A percentile compares a stretch with the other conserved stretches of the same genome.
These are phyloP conservation scores for Calonectria naviculata DNA, from an alignment of 2,329 filamentous ascomycete genomes.

Conservation along the genomic window DNA sequence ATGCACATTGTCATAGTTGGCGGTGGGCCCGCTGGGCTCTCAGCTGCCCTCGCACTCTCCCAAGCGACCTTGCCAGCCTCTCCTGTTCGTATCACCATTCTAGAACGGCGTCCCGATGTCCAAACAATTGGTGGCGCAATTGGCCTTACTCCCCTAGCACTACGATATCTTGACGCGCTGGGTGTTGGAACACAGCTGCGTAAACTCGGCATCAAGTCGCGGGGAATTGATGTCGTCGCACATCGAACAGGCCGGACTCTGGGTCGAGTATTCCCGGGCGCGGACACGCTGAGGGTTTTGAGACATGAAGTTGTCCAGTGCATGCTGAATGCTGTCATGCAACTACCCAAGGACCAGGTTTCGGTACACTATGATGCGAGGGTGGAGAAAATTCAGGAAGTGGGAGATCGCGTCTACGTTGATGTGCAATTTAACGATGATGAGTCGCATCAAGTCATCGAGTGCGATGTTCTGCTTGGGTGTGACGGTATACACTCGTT, in stretches of 20 bases:
- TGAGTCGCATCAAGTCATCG: slow-evolving; percentile 6
- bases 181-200: slow-evolving; percentile 44
- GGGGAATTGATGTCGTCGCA: slow-evolving; percentile 42
- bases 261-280: slow-evolving; percentile 36
- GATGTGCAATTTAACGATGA: neutral
- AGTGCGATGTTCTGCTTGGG: slow-evolving; percentile 44
- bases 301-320: slow-evolving; percentile 40
- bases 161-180: slow-evolving; percentile 55
- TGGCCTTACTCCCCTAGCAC: slow-evolving; percentile 58
- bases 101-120: slow-evolving; percentile 57
- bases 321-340: slow-evolving; percentile 29
- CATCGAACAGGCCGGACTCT: slow-evolving; percentile 40
- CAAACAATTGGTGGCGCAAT: slow-evolving; percentile 58
- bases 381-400: slow-evolving; percentile 28
- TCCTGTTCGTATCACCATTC: slow-evolving; percentile 51
- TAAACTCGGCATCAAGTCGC: slow-evolving; percentile 24
- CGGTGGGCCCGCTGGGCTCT: slow-evolving; percentile 62
- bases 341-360: slow-evolving; percentile 19
- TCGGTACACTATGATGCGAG: slow-evolving; percentile 29
- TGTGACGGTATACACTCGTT: slow-evolving; percentile 54
- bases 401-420: slow-evolving; percentile 5
- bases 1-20: slow-evolving; percentile 56
- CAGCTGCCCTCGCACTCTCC: slow-evolving; percentile 59
- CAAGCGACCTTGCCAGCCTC: slow-evolving; percentile 49
- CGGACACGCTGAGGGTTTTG: slow-evolving; percentile 41